Conservation (phyloP, 1,139 yeast genomes). For the Candida sanyaensis region DNA sequence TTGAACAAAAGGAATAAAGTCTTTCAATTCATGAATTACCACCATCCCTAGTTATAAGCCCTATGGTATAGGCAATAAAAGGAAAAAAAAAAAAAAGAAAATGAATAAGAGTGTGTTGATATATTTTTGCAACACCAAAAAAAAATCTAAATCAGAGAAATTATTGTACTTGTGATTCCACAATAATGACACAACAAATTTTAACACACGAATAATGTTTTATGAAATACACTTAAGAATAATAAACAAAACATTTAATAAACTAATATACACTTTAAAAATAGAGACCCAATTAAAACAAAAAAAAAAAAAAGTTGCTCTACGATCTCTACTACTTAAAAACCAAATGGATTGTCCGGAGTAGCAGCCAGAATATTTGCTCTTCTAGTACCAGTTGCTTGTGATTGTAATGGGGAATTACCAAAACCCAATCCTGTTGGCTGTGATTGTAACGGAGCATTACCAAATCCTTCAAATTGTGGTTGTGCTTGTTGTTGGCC, state of each 20-base stretch:
- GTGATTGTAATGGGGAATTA: constrained; percentile 55
- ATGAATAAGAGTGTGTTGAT: not conserved
- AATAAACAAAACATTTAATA: not conserved
- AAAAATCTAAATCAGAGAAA: no score
- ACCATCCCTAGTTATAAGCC: not conserved
- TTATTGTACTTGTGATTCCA: no score
- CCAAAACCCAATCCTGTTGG: constrained; percentile 63
- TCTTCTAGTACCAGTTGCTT: constrained; percentile 63
- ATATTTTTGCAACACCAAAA: not conserved
- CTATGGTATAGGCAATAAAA: not conserved
- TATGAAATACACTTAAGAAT: not conserved
- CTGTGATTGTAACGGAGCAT: constrained; percentile 62
- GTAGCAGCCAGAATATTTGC: constrained; percentile 90
- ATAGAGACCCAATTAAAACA: not conserved
- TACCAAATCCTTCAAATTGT: constrained; percentile 54
- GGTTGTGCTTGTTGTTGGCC: constrained; percentile 25
- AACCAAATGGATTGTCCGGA: constrained; percentile 94
- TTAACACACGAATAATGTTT: not conserved
- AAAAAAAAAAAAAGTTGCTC: no score
- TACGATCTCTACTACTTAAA: constrained; percentile 22
- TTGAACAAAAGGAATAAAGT: constrained; percentile 17
- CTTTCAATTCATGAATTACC: constrained; percentile 10
- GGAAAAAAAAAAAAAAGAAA: no score
- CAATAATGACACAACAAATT: no score
- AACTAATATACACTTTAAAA: constrained; percentile 1